phyloP scores from a whole-genome alignment of 2,329 filamentous ascomycete species.

The Talaromyces sp. region DNA sequence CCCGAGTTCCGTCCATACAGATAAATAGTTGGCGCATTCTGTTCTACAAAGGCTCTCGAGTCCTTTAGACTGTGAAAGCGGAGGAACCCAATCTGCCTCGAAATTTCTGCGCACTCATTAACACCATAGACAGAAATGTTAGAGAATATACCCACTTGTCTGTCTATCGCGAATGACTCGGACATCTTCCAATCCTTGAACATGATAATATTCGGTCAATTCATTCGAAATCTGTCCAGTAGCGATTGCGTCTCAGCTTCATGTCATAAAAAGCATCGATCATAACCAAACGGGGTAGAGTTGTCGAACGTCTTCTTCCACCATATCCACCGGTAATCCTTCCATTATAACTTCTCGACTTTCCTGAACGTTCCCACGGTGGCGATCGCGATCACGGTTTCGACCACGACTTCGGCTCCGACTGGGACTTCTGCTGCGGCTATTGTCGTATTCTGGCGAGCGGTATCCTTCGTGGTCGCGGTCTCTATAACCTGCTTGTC shows the following conservation, averaged over 20 bases:
- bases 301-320: conserved; percentile 51
- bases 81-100: conserved; percentile 56
- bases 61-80: conserved; percentile 50
- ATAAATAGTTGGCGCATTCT: conserved; percentile 49
- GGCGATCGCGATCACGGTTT: conserved; percentile 32
- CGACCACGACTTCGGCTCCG: conserved; percentile 32
- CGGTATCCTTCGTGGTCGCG: conserved; percentile 48
- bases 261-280: conserved; percentile 25
- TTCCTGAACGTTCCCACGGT: conserved; percentile 40
- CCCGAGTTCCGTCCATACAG: conserved; percentile 46
- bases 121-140: not conserved
- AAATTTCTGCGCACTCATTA: conserved; percentile 43
- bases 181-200: conserved; percentile 55
- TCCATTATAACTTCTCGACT: conserved; percentile 52
- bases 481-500: conserved; percentile 38
- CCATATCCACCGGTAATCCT: conserved; percentile 48
- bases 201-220: conserved; percentile 50
- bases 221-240: conserved; percentile 55
- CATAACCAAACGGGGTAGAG: conserved; percentile 27
- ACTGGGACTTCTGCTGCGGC: conserved; percentile 35
- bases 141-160: conserved; percentile 45
- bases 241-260: conserved; percentile 41
- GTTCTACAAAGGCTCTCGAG: conserved; percentile 53
- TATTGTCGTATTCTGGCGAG: conserved; percentile 37
- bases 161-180: conserved; percentile 57